Conservation (phyloP, 495 filamentous ascomycete genomes). For the Daldinia grandis region DNA sequence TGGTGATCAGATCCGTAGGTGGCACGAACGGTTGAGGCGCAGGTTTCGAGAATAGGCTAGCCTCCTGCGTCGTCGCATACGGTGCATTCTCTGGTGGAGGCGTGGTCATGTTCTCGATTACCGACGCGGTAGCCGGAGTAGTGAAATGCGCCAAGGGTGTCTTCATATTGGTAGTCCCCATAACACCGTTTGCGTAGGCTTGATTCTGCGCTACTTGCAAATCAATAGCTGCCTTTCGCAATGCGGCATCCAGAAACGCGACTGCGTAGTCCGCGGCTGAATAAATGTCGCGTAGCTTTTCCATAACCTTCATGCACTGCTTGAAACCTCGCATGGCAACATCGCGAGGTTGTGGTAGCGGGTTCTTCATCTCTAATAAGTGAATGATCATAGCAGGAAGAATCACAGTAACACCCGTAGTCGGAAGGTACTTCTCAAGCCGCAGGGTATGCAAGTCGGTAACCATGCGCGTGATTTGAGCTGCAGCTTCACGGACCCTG, state of each 20-base stretch:
- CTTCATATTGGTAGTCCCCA: slow-evolving; percentile 31
- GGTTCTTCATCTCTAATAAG: slow-evolving; percentile 85
- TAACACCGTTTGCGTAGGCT: slow-evolving; percentile 23
- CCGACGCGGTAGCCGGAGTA: slow-evolving; percentile 7
- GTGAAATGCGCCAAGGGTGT: slow-evolving; percentile 34
- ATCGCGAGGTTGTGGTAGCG: slow-evolving; percentile 70
- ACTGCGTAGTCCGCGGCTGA: slow-evolving; percentile 86
- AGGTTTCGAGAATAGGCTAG: slow-evolving; percentile 34
- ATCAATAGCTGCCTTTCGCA: slow-evolving; percentile 78
- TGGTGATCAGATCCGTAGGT: slow-evolving; percentile 22
- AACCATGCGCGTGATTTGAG: slow-evolving; percentile 81
- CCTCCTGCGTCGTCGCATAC: slow-evolving; percentile 45
- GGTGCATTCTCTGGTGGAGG: slow-evolving; percentile 54
- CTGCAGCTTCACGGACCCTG: slow-evolving; percentile 80
- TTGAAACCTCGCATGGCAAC: slow-evolving; percentile 78
- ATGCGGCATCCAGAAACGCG: slow-evolving; percentile 84
- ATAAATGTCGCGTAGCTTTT: slow-evolving; percentile 82
- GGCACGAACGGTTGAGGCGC: slow-evolving; percentile 28
- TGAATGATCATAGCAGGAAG: slow-evolving; percentile 92
- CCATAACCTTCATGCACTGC: slow-evolving; percentile 85
- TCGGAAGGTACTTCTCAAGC: slow-evolving; percentile 81
- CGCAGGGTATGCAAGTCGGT: slow-evolving; percentile 72
- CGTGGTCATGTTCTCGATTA: slow-evolving; percentile 46
- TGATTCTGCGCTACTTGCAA: slow-evolving; percentile 36
- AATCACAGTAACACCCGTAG: slow-evolving; percentile 86